Percentiles rank a stretch among this genome's conserved stretches.
Evolutionary conservation across 495 filamentous ascomycete genomes (phyloP).

Genomic region (Neurospora sp.): DNA sequence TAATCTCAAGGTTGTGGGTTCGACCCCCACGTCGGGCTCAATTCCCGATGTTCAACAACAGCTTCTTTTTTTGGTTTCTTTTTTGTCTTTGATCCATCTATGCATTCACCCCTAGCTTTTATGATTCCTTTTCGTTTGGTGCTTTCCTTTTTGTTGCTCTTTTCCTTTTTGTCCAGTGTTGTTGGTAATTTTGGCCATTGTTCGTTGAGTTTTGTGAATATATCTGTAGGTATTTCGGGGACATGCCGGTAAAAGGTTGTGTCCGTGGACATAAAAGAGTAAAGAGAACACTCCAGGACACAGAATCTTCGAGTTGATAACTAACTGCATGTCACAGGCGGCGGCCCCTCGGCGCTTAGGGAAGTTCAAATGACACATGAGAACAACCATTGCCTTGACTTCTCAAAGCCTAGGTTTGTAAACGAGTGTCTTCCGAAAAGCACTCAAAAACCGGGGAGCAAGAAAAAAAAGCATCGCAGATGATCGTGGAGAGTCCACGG

Average conservation of each 20-base stretch:
- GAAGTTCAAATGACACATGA: not conserved
- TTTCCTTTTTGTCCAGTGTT: not conserved
- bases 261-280: too few relatives aligned
- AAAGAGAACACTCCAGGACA: not conserved
- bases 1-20: constrained; percentile 45
- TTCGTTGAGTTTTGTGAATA: too few relatives aligned
- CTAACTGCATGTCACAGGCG: not conserved
- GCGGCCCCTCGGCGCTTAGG: not conserved
- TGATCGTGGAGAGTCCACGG: not conserved
- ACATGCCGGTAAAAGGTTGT: too few relatives aligned
- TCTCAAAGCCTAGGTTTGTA: not conserved
- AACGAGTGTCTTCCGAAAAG: not conserved
- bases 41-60: constrained; percentile 7
- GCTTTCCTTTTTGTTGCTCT: not conserved
- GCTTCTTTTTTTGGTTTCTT: not conserved
- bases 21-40: not conserved
- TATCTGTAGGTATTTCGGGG: too few relatives aligned
- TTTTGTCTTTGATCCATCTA: not conserved
- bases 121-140: not conserved
- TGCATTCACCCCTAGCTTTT: not conserved
- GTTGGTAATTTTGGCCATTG: too few relatives aligned
- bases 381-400: not conserved
- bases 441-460: not conserved
- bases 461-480: not conserved
- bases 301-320: not conserved